A percentile compares a stretch with the other conserved stretches of the same genome.
Conservation (phyloP, 2,329 filamentous ascomycete genomes). For the Pochonia chlamydosporia region DNA sequence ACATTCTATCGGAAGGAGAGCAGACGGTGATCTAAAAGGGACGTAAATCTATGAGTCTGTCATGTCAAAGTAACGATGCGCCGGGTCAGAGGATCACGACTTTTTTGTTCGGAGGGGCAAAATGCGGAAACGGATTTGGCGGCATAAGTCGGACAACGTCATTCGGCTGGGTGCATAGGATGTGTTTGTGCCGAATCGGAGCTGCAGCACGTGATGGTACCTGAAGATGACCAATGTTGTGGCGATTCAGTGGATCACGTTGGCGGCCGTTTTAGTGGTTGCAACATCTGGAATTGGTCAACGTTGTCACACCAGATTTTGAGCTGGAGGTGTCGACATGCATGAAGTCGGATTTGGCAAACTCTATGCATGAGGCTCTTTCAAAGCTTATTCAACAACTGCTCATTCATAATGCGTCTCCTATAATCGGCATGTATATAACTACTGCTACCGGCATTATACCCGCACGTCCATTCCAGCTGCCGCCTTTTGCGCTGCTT, state of each 20-base stretch:
- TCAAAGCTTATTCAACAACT: too few species aligned
- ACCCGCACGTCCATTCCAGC: too few species aligned
- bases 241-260: not conserved
- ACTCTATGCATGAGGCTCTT: too few species aligned
- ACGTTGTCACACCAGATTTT: too few species aligned
- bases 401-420: too few species aligned
- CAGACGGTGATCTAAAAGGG: too few species aligned
- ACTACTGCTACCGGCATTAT: too few species aligned
- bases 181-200: not conserved
- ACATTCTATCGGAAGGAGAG: slow-evolving; percentile 17
- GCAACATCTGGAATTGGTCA: not conserved
- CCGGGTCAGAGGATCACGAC: not conserved
- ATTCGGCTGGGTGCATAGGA: not conserved
- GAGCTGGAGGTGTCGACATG: too few species aligned
- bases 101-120: slow-evolving; percentile 15
- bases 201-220: not conserved
- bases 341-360: too few species aligned
- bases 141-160: not conserved
- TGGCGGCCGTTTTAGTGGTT: too few species aligned
- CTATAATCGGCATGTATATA: too few species aligned
- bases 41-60: not conserved
- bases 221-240: not conserved
- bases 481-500: not conserved
- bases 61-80: not conserved
- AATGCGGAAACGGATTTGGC: not conserved